phyloP scores from a whole-genome alignment of 257 asterid species.

The Solanum sejunctum region DNA sequence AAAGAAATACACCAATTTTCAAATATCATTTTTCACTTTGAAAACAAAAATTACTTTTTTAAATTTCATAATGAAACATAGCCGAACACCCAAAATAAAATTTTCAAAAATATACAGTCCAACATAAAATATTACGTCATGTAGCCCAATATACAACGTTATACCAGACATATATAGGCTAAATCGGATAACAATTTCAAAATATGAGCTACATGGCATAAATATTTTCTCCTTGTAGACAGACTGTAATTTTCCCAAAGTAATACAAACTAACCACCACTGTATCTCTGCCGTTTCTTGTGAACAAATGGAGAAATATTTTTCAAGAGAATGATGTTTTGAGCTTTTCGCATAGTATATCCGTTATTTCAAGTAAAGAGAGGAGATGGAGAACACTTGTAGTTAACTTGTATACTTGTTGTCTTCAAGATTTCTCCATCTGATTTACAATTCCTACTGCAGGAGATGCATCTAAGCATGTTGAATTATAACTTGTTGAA shows the following conservation, averaged over 20 bases:
- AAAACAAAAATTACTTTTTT: no score
- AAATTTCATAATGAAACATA: no score
- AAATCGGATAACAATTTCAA: no score
- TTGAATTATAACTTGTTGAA: constrained; percentile 33
- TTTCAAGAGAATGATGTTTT: neutral
- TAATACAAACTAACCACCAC: neutral
- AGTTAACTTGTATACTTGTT: neutral
- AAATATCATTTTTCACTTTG: no score
- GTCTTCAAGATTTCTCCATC: neutral
- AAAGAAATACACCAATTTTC: neutral
- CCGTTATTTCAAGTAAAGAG: neutral
- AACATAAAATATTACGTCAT: no score
- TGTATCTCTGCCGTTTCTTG: neutral
- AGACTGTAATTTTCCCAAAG: no score
- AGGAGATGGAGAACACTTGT: neutral
- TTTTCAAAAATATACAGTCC: no score
- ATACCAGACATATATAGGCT: no score
- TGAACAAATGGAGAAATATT: neutral
- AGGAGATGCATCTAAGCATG: constrained; percentile 39
- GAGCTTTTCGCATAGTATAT: neutral
- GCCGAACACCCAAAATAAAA: no score
- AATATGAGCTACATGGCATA: no score
- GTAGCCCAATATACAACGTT: no score
- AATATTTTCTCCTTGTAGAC: no score
- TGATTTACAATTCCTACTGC: constrained; percentile 7